Conservation (phyloP, 2,329 filamentous ascomycete genomes). For the Arachnomyces sp. region DNA sequence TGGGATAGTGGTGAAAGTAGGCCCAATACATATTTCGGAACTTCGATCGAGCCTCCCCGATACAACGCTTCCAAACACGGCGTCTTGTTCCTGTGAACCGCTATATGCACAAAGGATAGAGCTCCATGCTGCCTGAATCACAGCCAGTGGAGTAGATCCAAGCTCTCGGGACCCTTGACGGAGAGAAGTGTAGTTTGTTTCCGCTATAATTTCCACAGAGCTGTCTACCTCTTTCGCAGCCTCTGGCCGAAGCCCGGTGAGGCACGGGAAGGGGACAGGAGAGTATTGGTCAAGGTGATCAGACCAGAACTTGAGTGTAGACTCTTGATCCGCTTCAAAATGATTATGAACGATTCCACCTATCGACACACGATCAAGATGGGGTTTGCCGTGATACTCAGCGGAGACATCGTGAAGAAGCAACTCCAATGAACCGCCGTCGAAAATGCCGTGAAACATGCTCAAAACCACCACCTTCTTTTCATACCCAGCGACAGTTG, state of each 20-base stretch:
- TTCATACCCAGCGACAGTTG: slow-evolving; percentile 11
- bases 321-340: slow-evolving; percentile 15
- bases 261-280: slow-evolving; percentile 17
- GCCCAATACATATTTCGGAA: slow-evolving; percentile 23
- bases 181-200: slow-evolving; percentile 19
- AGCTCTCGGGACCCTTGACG: slow-evolving; percentile 22
- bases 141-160: slow-evolving; percentile 24
- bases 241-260: slow-evolving; percentile 15
- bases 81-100: slow-evolving; percentile 25
- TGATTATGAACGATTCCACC: slow-evolving; percentile 20
- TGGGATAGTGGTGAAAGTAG: slow-evolving; percentile 28
- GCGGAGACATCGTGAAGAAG: slow-evolving; percentile 25
- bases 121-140: slow-evolving; percentile 31
- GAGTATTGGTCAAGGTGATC: slow-evolving; percentile 15
- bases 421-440: slow-evolving; percentile 28
- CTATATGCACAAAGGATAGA: slow-evolving; percentile 26
- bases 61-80: slow-evolving; percentile 28
- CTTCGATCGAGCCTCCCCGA: slow-evolving; percentile 21
- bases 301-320: slow-evolving; percentile 17
- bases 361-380: slow-evolving; percentile 15
- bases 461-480: slow-evolving; percentile 20
- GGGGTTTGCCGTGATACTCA: slow-evolving; percentile 11
- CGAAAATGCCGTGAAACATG: slow-evolving; percentile 32
- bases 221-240: slow-evolving; percentile 9
- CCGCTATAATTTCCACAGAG: slow-evolving; percentile 17